phyloP scores from a whole-genome alignment of 2,329 filamentous ascomycete species.

The Byssothecium circinans region DNA sequence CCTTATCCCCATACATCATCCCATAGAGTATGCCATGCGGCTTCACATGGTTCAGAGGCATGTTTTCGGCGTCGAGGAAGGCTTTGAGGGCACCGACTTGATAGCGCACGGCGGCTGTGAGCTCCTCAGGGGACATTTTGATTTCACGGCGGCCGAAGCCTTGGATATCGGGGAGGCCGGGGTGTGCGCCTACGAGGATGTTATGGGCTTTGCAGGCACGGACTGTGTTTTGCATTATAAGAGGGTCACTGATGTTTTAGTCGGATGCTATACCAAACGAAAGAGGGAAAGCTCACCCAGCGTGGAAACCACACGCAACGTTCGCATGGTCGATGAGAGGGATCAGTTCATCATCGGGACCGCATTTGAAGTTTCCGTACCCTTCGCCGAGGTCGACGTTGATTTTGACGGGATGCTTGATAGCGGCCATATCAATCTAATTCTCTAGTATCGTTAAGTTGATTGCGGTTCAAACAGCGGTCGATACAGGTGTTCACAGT shows the following conservation, averaged over 20 bases:
- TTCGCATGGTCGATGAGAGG: conserved; percentile 65
- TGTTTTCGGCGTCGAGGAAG: conserved; percentile 59
- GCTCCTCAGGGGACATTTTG: conserved; percentile 58
- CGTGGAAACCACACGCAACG: conserved; percentile 63
- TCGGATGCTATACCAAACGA: too few relatives aligned
- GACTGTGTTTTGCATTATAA: conserved; percentile 66
- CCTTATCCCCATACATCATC: conserved; percentile 57
- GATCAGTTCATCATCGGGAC: conserved; percentile 63
- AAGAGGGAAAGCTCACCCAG: conserved; percentile 30
- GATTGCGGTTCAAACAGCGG: too few relatives aligned
- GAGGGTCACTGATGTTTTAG: conserved; percentile 50
- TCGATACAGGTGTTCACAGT: not conserved
- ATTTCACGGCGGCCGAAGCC: conserved; percentile 67
- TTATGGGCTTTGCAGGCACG: conserved; percentile 59
- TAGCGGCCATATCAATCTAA: conserved; percentile 53
- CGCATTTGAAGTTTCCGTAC: conserved; percentile 55
- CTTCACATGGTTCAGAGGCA: conserved; percentile 63
- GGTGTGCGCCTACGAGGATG: conserved; percentile 63
- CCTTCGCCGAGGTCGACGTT: conserved; percentile 59
- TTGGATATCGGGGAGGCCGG: conserved; percentile 65
- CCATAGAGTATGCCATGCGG: conserved; percentile 64
- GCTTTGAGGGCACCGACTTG: conserved; percentile 65
- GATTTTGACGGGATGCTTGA: conserved; percentile 56
- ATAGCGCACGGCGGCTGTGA: conserved; percentile 61
- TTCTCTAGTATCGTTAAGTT: too few relatives aligned